Percentiles rank a stretch among this genome's conserved stretches.
Conservation (phyloP, 2,329 filamentous ascomycete genomes). For the Phialophora macrospora region DNA sequence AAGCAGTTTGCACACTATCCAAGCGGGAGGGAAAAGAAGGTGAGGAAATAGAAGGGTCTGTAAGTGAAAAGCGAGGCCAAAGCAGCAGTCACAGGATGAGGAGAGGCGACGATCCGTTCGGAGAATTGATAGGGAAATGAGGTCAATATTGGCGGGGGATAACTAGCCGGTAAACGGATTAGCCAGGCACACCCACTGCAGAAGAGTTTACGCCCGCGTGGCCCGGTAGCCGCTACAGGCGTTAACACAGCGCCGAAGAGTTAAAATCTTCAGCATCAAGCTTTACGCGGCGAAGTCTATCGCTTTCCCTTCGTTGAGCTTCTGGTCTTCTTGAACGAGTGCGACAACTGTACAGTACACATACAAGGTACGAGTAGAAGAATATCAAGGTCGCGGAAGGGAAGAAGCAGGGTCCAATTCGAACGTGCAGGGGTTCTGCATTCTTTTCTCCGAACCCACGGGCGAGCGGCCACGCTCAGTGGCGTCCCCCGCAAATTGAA, state of each 20-base stretch:
- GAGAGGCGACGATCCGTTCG: constrained; percentile 12
- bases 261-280: not conserved
- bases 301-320: not conserved
- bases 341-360: not conserved
- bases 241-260: not conserved
- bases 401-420: not conserved
- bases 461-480: not conserved
- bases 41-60: not conserved
- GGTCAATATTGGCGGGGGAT: constrained; percentile 12
- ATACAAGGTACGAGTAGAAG: not conserved
- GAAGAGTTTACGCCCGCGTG: not conserved
- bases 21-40: not conserved
- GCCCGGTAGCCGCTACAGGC: not conserved
- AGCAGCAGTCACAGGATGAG: not conserved
- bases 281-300: not conserved
- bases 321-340: not conserved
- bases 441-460: not conserved
- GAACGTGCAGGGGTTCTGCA: not conserved
- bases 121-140: constrained; percentile 25
- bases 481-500: constrained; percentile 12
- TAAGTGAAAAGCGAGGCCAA: not conserved
- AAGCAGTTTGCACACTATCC: not conserved
- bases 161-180: constrained; percentile 15
- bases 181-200: constrained; percentile 15
- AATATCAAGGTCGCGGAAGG: not conserved